phyloP scores from a whole-genome alignment of 345 rosid genomes.

The Stellera chamaejasme region DNA sequence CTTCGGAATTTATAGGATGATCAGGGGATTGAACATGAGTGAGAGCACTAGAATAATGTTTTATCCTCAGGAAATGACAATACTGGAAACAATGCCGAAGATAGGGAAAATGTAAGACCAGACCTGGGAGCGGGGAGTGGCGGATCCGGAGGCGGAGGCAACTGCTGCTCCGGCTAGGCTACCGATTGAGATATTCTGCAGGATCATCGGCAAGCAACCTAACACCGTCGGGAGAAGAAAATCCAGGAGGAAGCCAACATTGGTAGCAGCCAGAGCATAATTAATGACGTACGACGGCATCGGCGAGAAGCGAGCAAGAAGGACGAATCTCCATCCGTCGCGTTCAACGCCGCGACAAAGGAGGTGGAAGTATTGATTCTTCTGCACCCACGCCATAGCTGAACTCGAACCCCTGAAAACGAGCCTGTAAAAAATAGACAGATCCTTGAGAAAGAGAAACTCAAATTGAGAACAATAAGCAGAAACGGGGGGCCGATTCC shows the following conservation, averaged over 20 bases:
- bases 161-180: constrained; percentile 96
- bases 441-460: constrained; percentile 4
- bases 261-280: constrained; percentile 86
- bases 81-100: constrained; percentile 70
- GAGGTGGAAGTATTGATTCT: constrained; percentile 65
- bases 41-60: constrained; percentile 55
- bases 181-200: constrained; percentile 90
- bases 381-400: constrained; percentile 60
- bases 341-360: constrained; percentile 78
- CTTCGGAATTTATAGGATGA: background rate
- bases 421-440: constrained; percentile 36
- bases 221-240: constrained; percentile 77
- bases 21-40: constrained; percentile 22
- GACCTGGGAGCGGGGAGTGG: constrained; percentile 32
- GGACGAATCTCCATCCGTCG: constrained; percentile 93
- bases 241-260: constrained; percentile 67
- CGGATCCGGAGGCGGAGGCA: constrained; percentile 55
- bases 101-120: constrained; percentile 72
- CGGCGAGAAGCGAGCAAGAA: constrained; percentile 94
- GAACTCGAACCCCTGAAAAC: constrained; percentile 59
- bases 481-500: background rate
- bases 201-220: constrained; percentile 88
- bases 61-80: constrained; percentile 72
- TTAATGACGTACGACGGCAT: constrained; percentile 83
- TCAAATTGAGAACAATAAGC: background rate